phyloP scores from a whole-genome alignment of 1,284 basidiomycete genomes.

The Mycosarcoma mackinlayi region DNA sequence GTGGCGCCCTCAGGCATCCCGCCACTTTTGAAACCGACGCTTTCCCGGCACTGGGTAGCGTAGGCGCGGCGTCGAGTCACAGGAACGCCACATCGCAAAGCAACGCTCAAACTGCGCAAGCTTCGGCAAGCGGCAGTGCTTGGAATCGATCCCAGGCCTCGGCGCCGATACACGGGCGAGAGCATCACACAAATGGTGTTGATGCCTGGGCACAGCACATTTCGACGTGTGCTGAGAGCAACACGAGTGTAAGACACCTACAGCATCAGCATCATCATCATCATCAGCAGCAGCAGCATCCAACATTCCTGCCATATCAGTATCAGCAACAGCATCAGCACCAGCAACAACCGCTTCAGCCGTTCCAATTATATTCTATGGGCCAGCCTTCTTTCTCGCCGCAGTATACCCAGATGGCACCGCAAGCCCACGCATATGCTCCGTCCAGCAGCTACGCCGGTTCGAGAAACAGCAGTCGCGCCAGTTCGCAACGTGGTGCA shows the following conservation, averaged over 20 bases:
- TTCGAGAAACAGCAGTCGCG: constrained; percentile 27
- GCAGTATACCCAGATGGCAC: constrained; percentile 7
- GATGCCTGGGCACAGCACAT: constrained; percentile 40
- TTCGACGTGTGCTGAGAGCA: constrained; percentile 13
- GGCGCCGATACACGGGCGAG: neutral
- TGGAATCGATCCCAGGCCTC: constrained; percentile 13
- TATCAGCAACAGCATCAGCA: neutral
- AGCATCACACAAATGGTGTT: constrained; percentile 23
- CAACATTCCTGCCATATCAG: constrained; percentile 2
- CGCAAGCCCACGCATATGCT: neutral
- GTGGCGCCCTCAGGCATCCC: constrained; percentile 25
- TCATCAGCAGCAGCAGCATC: constrained; percentile 5
- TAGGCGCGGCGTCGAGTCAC: neutral
- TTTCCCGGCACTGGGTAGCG: constrained; percentile 22
- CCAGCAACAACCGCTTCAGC: neutral
- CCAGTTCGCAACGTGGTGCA: constrained; percentile 24
- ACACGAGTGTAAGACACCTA: too few relatives aligned
- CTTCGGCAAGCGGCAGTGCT: neutral
- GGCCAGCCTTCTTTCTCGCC: constrained; percentile 3
- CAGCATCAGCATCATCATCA: neutral
- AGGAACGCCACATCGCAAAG: neutral
- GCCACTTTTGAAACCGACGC: constrained; percentile 10
- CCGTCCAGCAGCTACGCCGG: constrained; percentile 4
- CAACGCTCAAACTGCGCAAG: constrained; percentile 1
- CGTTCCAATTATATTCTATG: constrained; percentile 5